Evolutionary conservation across 257 asterid genomes (phyloP).

Genomic region (Misopates orontium): DNA sequence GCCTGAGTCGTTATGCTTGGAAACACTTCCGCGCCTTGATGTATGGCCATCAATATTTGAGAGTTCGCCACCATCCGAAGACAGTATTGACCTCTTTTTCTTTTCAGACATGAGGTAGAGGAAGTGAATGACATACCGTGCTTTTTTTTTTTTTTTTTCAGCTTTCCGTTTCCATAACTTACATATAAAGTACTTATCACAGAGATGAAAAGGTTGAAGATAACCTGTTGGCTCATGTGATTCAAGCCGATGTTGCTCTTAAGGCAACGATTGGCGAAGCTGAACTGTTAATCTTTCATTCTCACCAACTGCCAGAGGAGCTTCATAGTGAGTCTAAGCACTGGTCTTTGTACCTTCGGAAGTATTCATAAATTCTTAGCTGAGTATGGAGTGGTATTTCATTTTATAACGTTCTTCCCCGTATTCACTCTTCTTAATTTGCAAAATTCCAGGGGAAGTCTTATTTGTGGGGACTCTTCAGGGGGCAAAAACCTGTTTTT

Average conservation of each 20-base stretch:
- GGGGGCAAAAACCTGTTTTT: constrained; percentile 32
- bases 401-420: background rate
- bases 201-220: constrained; percentile 50
- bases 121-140: background rate
- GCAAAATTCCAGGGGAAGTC: constrained; percentile 52
- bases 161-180: constrained; percentile 8
- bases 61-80: constrained; percentile 42
- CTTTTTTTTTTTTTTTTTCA: background rate
- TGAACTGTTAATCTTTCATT: constrained; percentile 56
- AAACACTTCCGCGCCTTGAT: constrained; percentile 37
- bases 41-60: constrained; percentile 42
- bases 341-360: background rate
- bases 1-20: constrained; percentile 39
- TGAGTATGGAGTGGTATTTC: background rate
- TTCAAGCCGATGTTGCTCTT: constrained; percentile 39
- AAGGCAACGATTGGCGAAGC: constrained; percentile 41
- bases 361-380: background rate
- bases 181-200: constrained; percentile 23
- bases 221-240: constrained; percentile 40
- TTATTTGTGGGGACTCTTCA: constrained; percentile 63
- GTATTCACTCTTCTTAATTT: constrained; percentile 25
- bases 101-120: constrained; percentile 40
- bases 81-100: constrained; percentile 41
- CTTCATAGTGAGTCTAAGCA: constrained; percentile 46
- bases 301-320: constrained; percentile 46